Evolutionary conservation across 768 basidiomycete species (phyloP).

Genomic region (Termitomyces sp.): DNA sequence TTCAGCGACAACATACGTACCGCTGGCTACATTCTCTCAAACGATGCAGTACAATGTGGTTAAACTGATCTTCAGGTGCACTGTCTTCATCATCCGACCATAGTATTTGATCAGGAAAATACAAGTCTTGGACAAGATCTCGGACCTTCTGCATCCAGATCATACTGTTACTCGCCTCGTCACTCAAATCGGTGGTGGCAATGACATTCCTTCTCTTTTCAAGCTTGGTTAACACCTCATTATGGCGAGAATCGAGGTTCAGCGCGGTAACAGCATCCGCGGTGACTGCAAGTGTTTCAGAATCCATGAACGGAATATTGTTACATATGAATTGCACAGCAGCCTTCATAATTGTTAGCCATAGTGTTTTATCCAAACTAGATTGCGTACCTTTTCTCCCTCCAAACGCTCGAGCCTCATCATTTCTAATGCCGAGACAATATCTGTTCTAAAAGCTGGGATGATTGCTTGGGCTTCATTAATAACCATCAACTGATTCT

Average conservation of each 20-base stretch:
- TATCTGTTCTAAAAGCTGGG: slow-evolving; percentile 24
- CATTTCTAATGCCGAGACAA: slow-evolving; percentile 30
- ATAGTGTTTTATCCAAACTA: background rate
- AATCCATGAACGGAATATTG: slow-evolving; percentile 18
- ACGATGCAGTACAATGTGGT: slow-evolving; percentile 38
- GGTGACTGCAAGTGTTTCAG: slow-evolving; percentile 12
- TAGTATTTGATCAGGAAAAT: slow-evolving; percentile 36
- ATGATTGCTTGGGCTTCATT: slow-evolving; percentile 13
- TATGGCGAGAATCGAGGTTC: slow-evolving; percentile 13
- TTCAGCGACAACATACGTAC: slow-evolving; percentile 16
- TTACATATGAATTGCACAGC: slow-evolving; percentile 22
- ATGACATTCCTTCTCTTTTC: slow-evolving; percentile 5
- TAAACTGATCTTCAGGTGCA: slow-evolving; percentile 34
- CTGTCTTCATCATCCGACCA: slow-evolving; percentile 55
- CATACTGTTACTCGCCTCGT: background rate
- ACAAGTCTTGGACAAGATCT: slow-evolving; percentile 29
- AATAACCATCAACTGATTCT: slow-evolving; percentile 23
- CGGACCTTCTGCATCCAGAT: slow-evolving; percentile 30
- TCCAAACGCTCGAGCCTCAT: slow-evolving; percentile 33
- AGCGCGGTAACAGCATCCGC: slow-evolving; percentile 15
- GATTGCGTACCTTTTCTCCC: slow-evolving; percentile 21
- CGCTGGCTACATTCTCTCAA: slow-evolving; percentile 37
- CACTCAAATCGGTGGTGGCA: background rate
- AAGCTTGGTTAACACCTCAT: slow-evolving; percentile 10
- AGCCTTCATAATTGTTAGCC: slow-evolving; percentile 14